Evolutionary conservation across 2,329 filamentous ascomycete species (phyloP).

Genomic region (Pseudofabraea citricarpa): DNA sequence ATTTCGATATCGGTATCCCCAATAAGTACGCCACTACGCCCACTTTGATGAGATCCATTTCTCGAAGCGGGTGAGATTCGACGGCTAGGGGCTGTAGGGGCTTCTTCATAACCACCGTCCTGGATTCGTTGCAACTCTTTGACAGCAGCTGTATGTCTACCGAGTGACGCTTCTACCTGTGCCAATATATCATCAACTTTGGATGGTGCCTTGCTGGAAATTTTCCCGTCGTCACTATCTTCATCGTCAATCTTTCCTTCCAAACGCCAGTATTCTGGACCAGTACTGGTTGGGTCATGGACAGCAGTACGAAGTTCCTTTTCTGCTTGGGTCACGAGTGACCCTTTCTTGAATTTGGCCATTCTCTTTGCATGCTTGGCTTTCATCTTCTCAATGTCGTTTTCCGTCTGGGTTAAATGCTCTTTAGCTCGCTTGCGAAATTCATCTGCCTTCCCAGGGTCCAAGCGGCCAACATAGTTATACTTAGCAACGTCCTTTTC

Average conservation of each 20-base stretch:
- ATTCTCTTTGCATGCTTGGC: conserved; percentile 71
- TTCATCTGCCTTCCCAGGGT: conserved; percentile 72
- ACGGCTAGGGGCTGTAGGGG: conserved; percentile 23
- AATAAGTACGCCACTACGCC: conserved; percentile 46
- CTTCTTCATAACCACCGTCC: conserved; percentile 69
- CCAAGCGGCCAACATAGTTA: conserved; percentile 62
- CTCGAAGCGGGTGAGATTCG: conserved; percentile 49
- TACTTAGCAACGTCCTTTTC: conserved; percentile 43
- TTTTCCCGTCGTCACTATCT: conserved; percentile 31
- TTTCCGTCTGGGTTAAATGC: conserved; percentile 67
- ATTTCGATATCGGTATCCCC: conserved; percentile 61
- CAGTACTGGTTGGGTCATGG: conserved; percentile 47
- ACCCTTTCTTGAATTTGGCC: conserved; percentile 67
- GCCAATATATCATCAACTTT: conserved; percentile 69
- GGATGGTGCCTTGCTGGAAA: conserved; percentile 26
- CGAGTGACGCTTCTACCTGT: conserved; percentile 68
- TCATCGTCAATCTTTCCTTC: conserved; percentile 53
- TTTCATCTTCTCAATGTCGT: conserved; percentile 82
- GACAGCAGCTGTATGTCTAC: conserved; percentile 59
- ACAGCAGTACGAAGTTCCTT: conserved; percentile 65
- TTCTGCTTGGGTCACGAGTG: conserved; percentile 69
- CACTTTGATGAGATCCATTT: conserved; percentile 48
- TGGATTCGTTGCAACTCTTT: conserved; percentile 67
- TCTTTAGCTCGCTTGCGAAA: conserved; percentile 75
- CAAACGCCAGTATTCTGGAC: conserved; percentile 57